Conservation (phyloP, 2,329 filamentous ascomycete genomes). For the Parastagonospora nodorum region DNA sequence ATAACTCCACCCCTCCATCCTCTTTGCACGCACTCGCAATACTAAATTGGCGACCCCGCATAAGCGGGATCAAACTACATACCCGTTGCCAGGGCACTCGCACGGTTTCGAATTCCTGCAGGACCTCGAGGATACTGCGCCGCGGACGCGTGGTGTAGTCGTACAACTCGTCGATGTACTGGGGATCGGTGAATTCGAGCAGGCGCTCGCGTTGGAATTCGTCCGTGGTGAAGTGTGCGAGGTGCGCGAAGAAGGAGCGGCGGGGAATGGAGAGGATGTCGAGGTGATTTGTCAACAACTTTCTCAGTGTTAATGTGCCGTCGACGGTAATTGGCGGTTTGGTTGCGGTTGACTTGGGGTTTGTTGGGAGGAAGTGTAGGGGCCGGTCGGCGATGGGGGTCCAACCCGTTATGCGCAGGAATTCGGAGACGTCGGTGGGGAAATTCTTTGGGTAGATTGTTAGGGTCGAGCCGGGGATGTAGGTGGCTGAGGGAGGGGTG, state of each 20-base stretch:
- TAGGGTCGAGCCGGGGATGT: constrained; percentile 77
- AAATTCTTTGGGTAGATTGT: constrained; percentile 89
- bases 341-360: constrained; percentile 42
- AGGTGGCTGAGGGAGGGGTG: constrained; percentile 51
- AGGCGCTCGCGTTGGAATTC: constrained; percentile 78
- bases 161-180: constrained; percentile 87
- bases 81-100: constrained; percentile 77
- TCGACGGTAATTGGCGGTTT: constrained; percentile 44
- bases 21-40: constrained; percentile 73
- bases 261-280: constrained; percentile 90
- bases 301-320: constrained; percentile 67
- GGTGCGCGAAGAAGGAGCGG: constrained; percentile 79
- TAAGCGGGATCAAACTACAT: constrained; percentile 74
- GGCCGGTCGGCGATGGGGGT: constrained; percentile 69
- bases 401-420: constrained; percentile 84
- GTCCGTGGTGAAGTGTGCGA: constrained; percentile 76
- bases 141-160: constrained; percentile 93
- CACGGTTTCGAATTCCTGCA: constrained; percentile 87
- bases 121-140: constrained; percentile 87
- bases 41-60: constrained; percentile 92
- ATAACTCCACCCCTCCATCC: constrained; percentile 64
- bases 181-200: constrained; percentile 78
- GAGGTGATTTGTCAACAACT: constrained; percentile 78
- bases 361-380: constrained; percentile 59
- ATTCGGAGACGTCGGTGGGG: constrained; percentile 73